A percentile compares a stretch with the other conserved stretches of the same genome.
phyloP scores from a whole-genome alignment of 2,329 filamentous ascomycete genomes.

The Arthrobotrys sinensis region DNA sequence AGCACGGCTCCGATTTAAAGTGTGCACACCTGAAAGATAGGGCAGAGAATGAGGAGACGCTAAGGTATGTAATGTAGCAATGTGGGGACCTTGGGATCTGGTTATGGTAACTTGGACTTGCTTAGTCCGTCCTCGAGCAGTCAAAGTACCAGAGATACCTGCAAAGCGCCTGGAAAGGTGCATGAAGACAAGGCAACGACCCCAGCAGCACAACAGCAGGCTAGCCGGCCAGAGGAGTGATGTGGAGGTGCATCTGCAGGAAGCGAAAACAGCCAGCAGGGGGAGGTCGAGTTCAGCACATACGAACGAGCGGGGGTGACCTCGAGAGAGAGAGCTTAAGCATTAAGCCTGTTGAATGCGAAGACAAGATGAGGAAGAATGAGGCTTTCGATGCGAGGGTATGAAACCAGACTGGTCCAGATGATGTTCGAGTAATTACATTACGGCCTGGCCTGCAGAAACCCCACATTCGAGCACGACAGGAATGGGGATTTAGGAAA shows the following conservation, averaged over 20 bases:
- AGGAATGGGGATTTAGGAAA: conserved; percentile 35
- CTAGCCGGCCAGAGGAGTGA: conserved; percentile 45
- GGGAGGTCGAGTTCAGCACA: conserved; percentile 35
- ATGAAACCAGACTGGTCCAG: conserved; percentile 58
- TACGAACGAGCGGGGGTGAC: conserved; percentile 29
- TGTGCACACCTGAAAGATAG: conserved; percentile 47
- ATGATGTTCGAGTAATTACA: conserved; percentile 18
- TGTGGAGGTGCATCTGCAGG: conserved; percentile 58
- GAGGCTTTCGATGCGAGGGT: conserved; percentile 60
- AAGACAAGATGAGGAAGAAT: conserved; percentile 43
- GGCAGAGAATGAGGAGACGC: conserved; percentile 45
- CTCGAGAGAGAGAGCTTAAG: not conserved
- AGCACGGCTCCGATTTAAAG: conserved; percentile 51
- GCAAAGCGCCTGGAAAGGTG: conserved; percentile 51
- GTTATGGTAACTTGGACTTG: conserved; percentile 46
- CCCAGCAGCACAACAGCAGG: conserved; percentile 34
- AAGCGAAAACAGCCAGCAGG: conserved; percentile 60
- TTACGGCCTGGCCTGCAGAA: conserved; percentile 20
- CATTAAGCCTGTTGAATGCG: conserved; percentile 10
- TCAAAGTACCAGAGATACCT: conserved; percentile 48
- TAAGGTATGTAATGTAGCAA: conserved; percentile 41
- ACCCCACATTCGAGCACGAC: conserved; percentile 46
- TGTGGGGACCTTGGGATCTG: conserved; percentile 43
- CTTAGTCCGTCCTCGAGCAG: conserved; percentile 29
- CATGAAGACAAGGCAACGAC: conserved; percentile 47